These are phyloP conservation scores for Saccharomycopsis sp. DNA, from an alignment of 805 yeast species.

Conservation along the genomic window DNA sequence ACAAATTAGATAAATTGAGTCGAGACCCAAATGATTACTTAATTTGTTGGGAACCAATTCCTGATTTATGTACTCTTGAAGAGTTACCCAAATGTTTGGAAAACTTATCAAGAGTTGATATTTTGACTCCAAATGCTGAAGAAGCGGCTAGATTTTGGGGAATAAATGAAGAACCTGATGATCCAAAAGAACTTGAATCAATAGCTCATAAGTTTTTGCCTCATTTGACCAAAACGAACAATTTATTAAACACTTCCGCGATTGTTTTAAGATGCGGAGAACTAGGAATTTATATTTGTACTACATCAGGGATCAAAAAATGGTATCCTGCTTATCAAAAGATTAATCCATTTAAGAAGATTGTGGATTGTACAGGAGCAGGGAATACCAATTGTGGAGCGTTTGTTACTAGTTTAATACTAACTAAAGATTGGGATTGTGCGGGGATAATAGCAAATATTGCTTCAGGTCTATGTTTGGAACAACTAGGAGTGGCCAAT, in stretches of 20 bases:
- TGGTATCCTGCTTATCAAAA: slow-evolving; percentile 74
- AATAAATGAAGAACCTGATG: slow-evolving; percentile 33
- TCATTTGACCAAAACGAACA: slow-evolving; percentile 28
- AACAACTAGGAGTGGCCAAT: slow-evolving; percentile 64
- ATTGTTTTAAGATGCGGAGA: slow-evolving; percentile 70
- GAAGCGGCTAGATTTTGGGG: slow-evolving; percentile 67
- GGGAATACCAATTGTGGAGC: slow-evolving; percentile 89
- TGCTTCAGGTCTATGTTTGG: slow-evolving; percentile 76
- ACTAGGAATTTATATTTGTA: slow-evolving; percentile 48
- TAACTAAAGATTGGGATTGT: slow-evolving; percentile 36
- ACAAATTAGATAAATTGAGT: slow-evolving; percentile 24
- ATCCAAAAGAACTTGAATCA: slow-evolving; percentile 29
- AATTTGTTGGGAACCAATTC: slow-evolving; percentile 80
- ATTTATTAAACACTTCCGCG: slow-evolving; percentile 29
- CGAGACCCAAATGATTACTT: too few relatives aligned
- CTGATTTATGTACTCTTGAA: slow-evolving; percentile 55
- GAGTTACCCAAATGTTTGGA: slow-evolving; percentile 29
- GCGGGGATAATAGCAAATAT: slow-evolving; percentile 63
- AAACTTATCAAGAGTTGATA: slow-evolving; percentile 37
- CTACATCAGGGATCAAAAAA: slow-evolving; percentile 21
- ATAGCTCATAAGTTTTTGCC: slow-evolving; percentile 33
- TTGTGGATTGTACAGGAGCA: slow-evolving; percentile 90
- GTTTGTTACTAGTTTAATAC: slow-evolving; percentile 48
- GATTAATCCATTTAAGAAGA: slow-evolving; percentile 29
- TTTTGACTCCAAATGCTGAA: slow-evolving; percentile 75